These are phyloP conservation scores for Medicago arabica DNA, from an alignment of 306 rosid genomes.

Conservation along the genomic window DNA sequence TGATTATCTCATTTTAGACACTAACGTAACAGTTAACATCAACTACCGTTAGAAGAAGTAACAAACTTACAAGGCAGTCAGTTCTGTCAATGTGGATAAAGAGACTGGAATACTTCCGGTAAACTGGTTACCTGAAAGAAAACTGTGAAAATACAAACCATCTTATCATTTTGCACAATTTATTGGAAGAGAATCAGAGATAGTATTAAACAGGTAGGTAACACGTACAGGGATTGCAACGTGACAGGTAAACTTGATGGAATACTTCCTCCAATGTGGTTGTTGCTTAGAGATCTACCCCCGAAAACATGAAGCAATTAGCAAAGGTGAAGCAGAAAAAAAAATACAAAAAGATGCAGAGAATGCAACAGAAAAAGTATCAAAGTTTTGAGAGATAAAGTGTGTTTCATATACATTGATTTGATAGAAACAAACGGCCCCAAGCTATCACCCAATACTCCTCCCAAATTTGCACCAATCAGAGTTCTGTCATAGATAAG, in stretches of 20 bases:
- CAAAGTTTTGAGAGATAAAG: background rate
- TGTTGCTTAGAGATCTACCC: slow-evolving; percentile 88
- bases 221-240: slow-evolving; percentile 73
- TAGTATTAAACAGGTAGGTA: slow-evolving; percentile 35
- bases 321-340: background rate
- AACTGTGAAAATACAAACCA: slow-evolving; percentile 65
- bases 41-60: slow-evolving; percentile 9
- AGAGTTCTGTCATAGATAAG: slow-evolving; percentile 59
- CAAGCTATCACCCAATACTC: slow-evolving; percentile 76
- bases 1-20: slow-evolving; percentile 41
- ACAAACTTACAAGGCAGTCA: slow-evolving; percentile 70
- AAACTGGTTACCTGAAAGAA: slow-evolving; percentile 88
- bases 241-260: slow-evolving; percentile 82
- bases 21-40: slow-evolving; percentile 29
- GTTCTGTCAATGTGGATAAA: slow-evolving; percentile 63
- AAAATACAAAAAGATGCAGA: too few relatives aligned
- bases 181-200: slow-evolving; percentile 15
- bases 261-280: slow-evolving; percentile 86
- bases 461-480: slow-evolving; percentile 88
- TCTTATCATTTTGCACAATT: slow-evolving; percentile 45
- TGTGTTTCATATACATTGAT: slow-evolving; percentile 62
- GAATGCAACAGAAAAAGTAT: background rate
- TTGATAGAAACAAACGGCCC: slow-evolving; percentile 66
- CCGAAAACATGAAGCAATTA: slow-evolving; percentile 22
- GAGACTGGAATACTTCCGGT: slow-evolving; percentile 79